A percentile compares a stretch with the other conserved stretches of the same genome.
phyloP scores from a whole-genome alignment of 305 asterid genomes.

The Rubia occidens region DNA sequence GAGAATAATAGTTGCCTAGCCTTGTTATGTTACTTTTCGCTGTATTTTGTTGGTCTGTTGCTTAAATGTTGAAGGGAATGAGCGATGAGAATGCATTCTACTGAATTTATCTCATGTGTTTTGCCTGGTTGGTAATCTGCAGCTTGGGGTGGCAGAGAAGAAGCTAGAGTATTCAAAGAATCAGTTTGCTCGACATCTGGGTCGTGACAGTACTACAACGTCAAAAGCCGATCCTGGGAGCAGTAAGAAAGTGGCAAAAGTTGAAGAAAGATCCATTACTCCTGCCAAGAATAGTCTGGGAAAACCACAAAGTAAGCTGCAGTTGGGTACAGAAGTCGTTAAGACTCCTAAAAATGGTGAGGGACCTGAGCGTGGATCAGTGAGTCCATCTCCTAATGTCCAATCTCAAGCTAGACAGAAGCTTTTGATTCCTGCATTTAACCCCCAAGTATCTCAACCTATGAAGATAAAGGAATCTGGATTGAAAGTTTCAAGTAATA shows the following conservation, averaged over 20 bases:
- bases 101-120: neutral
- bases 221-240: constrained; percentile 25
- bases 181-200: constrained; percentile 53
- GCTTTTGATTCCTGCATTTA: constrained; percentile 37
- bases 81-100: neutral
- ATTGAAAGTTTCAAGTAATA: constrained; percentile 23
- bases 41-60: neutral
- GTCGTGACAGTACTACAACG: constrained; percentile 24
- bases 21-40: neutral
- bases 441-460: constrained; percentile 26
- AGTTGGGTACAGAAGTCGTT: constrained; percentile 18
- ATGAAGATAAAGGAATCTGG: constrained; percentile 36
- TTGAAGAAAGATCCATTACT: constrained; percentile 32
- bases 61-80: neutral
- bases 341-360: constrained; percentile 25
- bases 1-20: neutral
- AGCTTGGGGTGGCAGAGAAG: constrained; percentile 63
- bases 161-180: constrained; percentile 50
- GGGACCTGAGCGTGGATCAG: constrained; percentile 25
- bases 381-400: constrained; percentile 30
- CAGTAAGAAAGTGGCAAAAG: constrained; percentile 24
- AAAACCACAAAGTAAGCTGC: constrained; percentile 21
- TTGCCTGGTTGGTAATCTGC: constrained; percentile 20
- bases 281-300: constrained; percentile 24
- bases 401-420: constrained; percentile 36